phyloP scores from a whole-genome alignment of 2,329 filamentous ascomycete genomes.

The Coniochaeta prunicola region DNA sequence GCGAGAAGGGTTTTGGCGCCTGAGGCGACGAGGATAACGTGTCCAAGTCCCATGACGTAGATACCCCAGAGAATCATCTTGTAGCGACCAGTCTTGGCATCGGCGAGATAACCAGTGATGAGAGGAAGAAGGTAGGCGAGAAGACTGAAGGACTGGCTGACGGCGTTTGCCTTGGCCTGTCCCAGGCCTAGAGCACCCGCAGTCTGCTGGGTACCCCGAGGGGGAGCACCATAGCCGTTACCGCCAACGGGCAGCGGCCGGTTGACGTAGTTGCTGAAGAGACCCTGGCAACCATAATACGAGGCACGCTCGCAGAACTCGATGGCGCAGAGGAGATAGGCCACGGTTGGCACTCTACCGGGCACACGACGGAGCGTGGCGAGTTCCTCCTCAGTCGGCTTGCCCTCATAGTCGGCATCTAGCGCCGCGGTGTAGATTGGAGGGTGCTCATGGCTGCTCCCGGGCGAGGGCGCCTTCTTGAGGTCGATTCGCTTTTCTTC shows the following conservation, averaged over 20 bases:
- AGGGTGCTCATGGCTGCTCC: slow-evolving; percentile 3
- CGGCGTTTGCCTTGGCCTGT: slow-evolving; percentile 42
- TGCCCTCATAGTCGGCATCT: slow-evolving; percentile 4
- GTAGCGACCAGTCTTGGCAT: slow-evolving; percentile 64
- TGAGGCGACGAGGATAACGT: slow-evolving; percentile 60
- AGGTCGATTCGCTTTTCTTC: slow-evolving; percentile 1
- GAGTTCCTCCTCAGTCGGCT: slow-evolving; percentile 47
- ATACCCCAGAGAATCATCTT: slow-evolving; percentile 65
- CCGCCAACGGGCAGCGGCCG: slow-evolving; percentile 46
- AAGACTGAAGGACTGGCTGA: slow-evolving; percentile 47
- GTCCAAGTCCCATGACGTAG: slow-evolving; percentile 58
- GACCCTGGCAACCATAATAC: slow-evolving; percentile 48
- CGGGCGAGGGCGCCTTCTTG: background rate
- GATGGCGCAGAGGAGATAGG: slow-evolving; percentile 51
- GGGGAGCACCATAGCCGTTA: slow-evolving; percentile 37
- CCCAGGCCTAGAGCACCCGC: slow-evolving; percentile 54
- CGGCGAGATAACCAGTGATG: slow-evolving; percentile 50
- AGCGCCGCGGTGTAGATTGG: slow-evolving; percentile 2
- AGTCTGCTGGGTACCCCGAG: slow-evolving; percentile 32
- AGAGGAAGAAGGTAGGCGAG: slow-evolving; percentile 52
- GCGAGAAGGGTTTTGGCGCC: slow-evolving; percentile 37
- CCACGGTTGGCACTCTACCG: slow-evolving; percentile 41
- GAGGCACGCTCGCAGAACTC: slow-evolving; percentile 56
- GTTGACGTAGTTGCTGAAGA: slow-evolving; percentile 56
- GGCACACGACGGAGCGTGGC: slow-evolving; percentile 43